Percentiles rank a stretch among this genome's conserved stretches.
phyloP scores from a whole-genome alignment of 2,329 filamentous ascomycete genomes.

The Pseudogymnoascus sp. region DNA sequence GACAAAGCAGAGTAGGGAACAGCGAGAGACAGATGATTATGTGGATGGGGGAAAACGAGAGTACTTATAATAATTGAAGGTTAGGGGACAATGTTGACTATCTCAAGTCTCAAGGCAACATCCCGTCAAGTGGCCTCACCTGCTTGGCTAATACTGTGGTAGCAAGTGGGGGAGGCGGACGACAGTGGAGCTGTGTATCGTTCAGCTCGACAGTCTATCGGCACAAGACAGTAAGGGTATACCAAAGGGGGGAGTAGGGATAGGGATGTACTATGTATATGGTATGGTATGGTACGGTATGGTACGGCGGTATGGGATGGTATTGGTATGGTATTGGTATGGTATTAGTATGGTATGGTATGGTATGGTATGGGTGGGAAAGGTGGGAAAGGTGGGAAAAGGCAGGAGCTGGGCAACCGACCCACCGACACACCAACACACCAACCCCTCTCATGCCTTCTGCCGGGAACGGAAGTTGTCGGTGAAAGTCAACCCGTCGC shows the following conservation, averaged over 20 bases:
- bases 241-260: background rate
- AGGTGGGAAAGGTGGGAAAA: background rate
- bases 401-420: background rate
- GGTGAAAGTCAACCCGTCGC: background rate
- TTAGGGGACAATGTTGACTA: background rate
- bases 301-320: background rate
- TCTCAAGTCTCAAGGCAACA: background rate
- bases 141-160: background rate
- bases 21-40: background rate
- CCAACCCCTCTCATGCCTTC: background rate
- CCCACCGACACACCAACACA: no score
- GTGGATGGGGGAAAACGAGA: background rate
- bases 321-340: background rate
- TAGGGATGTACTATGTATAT: background rate
- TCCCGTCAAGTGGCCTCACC: background rate
- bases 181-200: constrained; percentile 3
- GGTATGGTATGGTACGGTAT: background rate
- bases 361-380: background rate
- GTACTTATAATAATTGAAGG: background rate
- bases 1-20: background rate
- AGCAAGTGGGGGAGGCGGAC: background rate
- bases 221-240: background rate
- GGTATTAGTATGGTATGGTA: background rate
- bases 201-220: background rate
- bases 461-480: background rate